Evolutionary conservation across 73 alveolate genomes (phyloP).

Genomic region (Blepharisma japonicum): DNA sequence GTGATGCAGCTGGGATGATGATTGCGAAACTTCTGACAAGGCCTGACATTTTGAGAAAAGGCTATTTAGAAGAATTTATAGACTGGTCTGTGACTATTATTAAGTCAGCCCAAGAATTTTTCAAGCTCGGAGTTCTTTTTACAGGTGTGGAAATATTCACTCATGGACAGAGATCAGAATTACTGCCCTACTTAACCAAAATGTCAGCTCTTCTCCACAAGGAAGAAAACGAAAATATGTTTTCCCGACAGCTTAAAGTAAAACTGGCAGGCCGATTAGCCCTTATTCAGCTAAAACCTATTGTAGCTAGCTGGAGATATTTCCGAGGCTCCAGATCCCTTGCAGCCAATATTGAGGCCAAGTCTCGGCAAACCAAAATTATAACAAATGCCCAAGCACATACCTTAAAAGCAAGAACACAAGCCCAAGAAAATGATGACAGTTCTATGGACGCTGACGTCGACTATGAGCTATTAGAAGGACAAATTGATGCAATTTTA

Average conservation of each 20-base stretch:
- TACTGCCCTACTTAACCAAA: not conserved
- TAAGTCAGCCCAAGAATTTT: not conserved
- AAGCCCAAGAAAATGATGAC: slow-evolving; percentile 52
- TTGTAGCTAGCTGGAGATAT: slow-evolving; percentile 82
- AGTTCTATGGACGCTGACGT: slow-evolving; percentile 67
- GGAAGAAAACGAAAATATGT: not conserved
- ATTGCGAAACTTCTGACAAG: slow-evolving; percentile 75
- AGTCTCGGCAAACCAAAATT: not conserved
- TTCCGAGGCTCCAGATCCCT: slow-evolving; percentile 55
- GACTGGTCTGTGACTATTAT: slow-evolving; percentile 43
- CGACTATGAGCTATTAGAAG: slow-evolving; percentile 71
- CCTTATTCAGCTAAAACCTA: slow-evolving; percentile 74
- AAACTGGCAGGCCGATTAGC: slow-evolving; percentile 74
- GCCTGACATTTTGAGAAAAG: slow-evolving; percentile 73
- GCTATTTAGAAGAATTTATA: slow-evolving; percentile 57
- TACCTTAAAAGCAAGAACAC: not conserved
- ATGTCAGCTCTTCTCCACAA: not conserved
- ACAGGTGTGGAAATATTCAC: slow-evolving; percentile 7
- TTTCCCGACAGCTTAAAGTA: not conserved
- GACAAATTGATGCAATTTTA: slow-evolving; percentile 69
- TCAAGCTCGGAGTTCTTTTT: slow-evolving; percentile 6
- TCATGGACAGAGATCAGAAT: not conserved
- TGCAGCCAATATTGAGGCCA: slow-evolving; percentile 27
- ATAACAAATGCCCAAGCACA: slow-evolving; percentile 10
- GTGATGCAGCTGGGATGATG: slow-evolving; percentile 60